A percentile compares a stretch with the other conserved stretches of the same genome.
These are phyloP conservation scores for Tetrahymena thermophila DNA, from an alignment of 73 alveolate species.

Conservation along the genomic window DNA sequence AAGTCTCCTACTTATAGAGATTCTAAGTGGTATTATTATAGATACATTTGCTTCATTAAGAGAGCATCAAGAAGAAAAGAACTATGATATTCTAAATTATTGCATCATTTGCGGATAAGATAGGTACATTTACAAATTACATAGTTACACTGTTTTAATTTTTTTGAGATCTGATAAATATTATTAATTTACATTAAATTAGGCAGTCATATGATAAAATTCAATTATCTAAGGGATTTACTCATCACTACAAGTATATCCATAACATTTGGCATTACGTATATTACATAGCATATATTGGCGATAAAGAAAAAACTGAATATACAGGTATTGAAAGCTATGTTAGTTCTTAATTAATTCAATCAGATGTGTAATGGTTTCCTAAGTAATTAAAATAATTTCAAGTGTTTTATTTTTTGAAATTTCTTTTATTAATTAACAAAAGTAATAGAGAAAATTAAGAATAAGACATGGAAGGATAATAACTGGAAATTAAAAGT, in stretches of 20 bases:
- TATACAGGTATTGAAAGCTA: slow-evolving; percentile 92
- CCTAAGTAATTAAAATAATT: background rate
- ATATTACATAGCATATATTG: slow-evolving; percentile 77
- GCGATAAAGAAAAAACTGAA: slow-evolving; percentile 86
- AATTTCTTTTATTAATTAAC: background rate
- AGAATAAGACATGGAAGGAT: background rate
- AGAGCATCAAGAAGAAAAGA: slow-evolving; percentile 72
- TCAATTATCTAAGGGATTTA: slow-evolving; percentile 53
- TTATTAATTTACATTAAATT: background rate
- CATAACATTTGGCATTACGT: slow-evolving; percentile 86
- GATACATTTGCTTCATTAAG: slow-evolving; percentile 93
- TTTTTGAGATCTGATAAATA: background rate
- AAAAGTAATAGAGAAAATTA: background rate
- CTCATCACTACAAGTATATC: slow-evolving; percentile 66
- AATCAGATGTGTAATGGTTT: background rate
- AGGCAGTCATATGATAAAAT: slow-evolving; percentile 74
- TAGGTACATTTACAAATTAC: background rate
- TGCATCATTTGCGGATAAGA: slow-evolving; percentile 90
- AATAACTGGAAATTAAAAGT: background rate
- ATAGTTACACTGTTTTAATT: background rate
- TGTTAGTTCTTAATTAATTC: slow-evolving; percentile 61
- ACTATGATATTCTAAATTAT: slow-evolving; percentile 71
- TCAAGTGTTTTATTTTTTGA: background rate
- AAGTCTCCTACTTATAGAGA: slow-evolving; percentile 35
- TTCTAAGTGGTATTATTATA: slow-evolving; percentile 73